Evolutionary conservation across 78 protist species (phyloP), one percentile per base, ranked within the genome.

Genomic region (Diacronema lutheri): DNA sequence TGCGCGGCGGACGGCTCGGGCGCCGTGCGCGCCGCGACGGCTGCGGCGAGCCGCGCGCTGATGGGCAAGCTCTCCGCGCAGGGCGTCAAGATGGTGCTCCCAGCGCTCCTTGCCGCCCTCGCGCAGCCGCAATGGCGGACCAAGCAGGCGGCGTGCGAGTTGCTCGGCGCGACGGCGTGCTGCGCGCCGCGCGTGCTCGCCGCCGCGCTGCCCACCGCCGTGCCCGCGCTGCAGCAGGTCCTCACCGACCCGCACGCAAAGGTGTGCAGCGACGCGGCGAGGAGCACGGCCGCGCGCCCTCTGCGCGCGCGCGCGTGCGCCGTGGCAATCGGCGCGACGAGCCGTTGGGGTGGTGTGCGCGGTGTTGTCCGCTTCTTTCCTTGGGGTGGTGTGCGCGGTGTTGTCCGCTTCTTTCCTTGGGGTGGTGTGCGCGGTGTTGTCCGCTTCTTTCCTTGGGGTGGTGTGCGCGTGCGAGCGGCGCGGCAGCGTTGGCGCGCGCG

Each of bases 121-220:
- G 92, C 93, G 25, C 96, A 92, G 85, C 44, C 11, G 29, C 71
- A 79, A 71, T 96, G 98, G 98, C 89, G 96, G 46, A 93, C 97
- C 12, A 93, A 95, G 90, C 91, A 37, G 26, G 88, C 73, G 16
- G 60, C 87, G 10, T 21, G 78, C 57, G 87, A 79, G 62, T 37
- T 93, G 77, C 82, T 93, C 20, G 99, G 99, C 68, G 74, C 94
- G 33, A 94, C 96, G 98, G 96, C 99, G 19, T 86, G 68, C 85
- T 94, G 97, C 83, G 92, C 97, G 0, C 98, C 99, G 6, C 86
- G 92, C 84, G 97, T 94, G 90, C 89, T 97, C 38, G 87, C 95
- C 19, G 38, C 91, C 14, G 87, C 93, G 71, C 92, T 98, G 61
- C 98, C 98, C 31, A 64, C 69, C 40, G 86, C 96, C 44, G 97